A percentile compares a stretch with the other conserved stretches of the same genome.
Conservation (phyloP, 768 basidiomycete genomes). For the Tephrocybe sp. region DNA sequence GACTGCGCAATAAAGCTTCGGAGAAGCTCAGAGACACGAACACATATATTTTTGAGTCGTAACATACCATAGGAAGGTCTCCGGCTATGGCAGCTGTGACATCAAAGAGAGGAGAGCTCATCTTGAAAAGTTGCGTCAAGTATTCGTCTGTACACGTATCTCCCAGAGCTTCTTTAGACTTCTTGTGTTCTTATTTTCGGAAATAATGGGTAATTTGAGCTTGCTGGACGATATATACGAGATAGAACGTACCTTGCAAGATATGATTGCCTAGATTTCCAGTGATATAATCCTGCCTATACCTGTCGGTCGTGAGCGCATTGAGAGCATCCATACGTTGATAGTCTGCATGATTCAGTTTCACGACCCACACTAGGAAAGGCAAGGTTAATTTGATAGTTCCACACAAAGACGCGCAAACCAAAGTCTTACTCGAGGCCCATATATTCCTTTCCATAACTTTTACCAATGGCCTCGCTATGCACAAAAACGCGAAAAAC, state of each 20-base stretch:
- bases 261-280: slow-evolving; percentile 34
- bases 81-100: slow-evolving; percentile 20
- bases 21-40: not conserved
- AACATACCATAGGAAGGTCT: slow-evolving; percentile 32
- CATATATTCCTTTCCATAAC: too few species aligned
- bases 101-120: slow-evolving; percentile 12
- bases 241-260: slow-evolving; percentile 21
- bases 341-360: slow-evolving; percentile 29
- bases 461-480: slow-evolving; percentile 29
- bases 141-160: slow-evolving; percentile 22
- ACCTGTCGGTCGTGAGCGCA: slow-evolving; percentile 24
- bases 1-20: slow-evolving; percentile 37
- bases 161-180: slow-evolving; percentile 22
- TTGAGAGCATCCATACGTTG: slow-evolving; percentile 31
- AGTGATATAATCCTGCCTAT: slow-evolving; percentile 39
- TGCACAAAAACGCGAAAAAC: slow-evolving; percentile 33
- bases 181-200: slow-evolving; percentile 31
- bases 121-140: slow-evolving; percentile 14
- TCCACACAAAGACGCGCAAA: too few species aligned
- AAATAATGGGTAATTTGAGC: not conserved
- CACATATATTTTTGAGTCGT: not conserved
- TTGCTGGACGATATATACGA: not conserved
- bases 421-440: too few species aligned
- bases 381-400: not conserved
- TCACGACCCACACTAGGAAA: slow-evolving; percentile 25